These are phyloP conservation scores for Lasiodiplodia citricola DNA, from an alignment of 2,329 filamentous ascomycete species.

Conservation along the genomic window DNA sequence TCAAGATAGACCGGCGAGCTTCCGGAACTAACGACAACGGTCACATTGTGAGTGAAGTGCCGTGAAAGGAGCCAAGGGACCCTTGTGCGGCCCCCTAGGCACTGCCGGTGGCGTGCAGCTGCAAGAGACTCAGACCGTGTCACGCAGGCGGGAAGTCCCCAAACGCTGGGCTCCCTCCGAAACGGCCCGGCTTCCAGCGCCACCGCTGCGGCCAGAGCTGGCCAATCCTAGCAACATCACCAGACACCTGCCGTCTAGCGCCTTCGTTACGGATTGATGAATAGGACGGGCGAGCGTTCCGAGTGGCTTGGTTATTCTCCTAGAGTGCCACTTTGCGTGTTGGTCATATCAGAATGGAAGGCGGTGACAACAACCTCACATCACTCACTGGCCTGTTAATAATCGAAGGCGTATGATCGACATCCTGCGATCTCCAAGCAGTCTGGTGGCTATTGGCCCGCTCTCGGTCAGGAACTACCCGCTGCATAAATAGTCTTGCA, in stretches of 20 bases:
- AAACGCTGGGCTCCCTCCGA: not conserved
- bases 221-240: slow-evolving; percentile 1
- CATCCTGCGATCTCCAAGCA: not conserved
- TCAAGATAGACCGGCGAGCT: not conserved
- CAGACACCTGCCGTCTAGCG: slow-evolving; percentile 1
- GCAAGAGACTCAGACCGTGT: not conserved
- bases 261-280: not conserved
- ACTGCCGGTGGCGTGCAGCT: not conserved
- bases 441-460: not conserved
- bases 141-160: not conserved
- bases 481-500: not conserved
- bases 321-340: not conserved
- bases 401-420: not conserved
- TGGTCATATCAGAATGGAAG: not conserved
- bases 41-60: not conserved
- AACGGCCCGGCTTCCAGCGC: slow-evolving; percentile 17
- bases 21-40: not conserved
- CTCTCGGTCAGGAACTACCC: not conserved
- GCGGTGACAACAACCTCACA: not conserved
- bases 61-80: not conserved
- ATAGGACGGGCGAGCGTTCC: not conserved
- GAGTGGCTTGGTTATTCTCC: not conserved
- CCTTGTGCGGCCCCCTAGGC: not conserved
- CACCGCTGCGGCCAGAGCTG: not conserved
- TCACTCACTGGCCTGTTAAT: not conserved